Percentiles rank a stretch among this genome's conserved stretches.
Conservation (phyloP, 768 basidiomycete genomes). For the Xerocomellus intermedius region DNA sequence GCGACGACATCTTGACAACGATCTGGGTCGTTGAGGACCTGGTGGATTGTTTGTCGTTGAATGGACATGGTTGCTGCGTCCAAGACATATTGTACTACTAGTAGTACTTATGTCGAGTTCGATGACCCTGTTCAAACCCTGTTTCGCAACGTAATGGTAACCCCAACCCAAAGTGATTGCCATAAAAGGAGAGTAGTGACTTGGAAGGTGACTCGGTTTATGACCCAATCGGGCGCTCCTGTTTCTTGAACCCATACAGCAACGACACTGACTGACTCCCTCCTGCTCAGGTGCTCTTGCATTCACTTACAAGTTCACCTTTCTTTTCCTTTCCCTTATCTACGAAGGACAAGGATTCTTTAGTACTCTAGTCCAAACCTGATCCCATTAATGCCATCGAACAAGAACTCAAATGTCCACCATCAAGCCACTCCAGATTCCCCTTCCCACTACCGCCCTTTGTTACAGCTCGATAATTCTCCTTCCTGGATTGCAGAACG, state of each 20-base stretch:
- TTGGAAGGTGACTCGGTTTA: constrained; percentile 20
- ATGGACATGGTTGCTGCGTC: neutral
- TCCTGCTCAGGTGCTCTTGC: constrained; percentile 26
- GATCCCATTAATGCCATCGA: constrained; percentile 32
- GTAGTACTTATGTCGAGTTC: too few relatives aligned
- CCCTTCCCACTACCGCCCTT: constrained; percentile 25
- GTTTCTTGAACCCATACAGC: constrained; percentile 22
- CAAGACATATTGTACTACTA: neutral
- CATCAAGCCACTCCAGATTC: constrained; percentile 21
- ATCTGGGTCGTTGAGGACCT: neutral
- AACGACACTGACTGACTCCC: constrained; percentile 11
- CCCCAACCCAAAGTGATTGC: neutral
- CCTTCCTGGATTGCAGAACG: constrained; percentile 20
- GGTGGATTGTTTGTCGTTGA: neutral
- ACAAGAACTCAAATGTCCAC: constrained; percentile 23
- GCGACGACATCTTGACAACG: neutral
- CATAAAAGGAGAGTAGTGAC: constrained; percentile 16
- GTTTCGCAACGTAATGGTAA: neutral
- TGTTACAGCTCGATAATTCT: constrained; percentile 34
- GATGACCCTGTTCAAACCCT: too few relatives aligned
- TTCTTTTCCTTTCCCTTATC: constrained; percentile 13
- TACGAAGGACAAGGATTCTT: constrained; percentile 18
- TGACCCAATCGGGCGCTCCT: constrained; percentile 25
- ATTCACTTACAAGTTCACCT: constrained; percentile 33
- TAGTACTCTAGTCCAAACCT: constrained; percentile 14